phyloP scores from a whole-genome alignment of 257 asterid species.

The Penstemon barbatus region DNA sequence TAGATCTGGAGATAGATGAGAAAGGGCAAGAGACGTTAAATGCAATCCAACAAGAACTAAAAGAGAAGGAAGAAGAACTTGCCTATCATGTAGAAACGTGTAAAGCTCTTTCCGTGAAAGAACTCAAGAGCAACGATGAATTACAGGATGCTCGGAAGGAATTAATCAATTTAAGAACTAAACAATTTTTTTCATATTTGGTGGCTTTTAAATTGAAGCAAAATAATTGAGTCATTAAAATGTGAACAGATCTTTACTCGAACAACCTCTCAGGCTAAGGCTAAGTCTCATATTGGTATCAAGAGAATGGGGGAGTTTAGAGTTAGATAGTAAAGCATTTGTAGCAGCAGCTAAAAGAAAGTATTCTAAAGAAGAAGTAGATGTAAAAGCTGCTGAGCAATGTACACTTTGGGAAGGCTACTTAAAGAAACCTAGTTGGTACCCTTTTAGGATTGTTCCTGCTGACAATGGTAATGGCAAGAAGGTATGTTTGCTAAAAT shows the following conservation, averaged over 20 bases:
- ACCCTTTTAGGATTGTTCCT: conserved; percentile 46
- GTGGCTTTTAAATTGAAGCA: conserved; percentile 5
- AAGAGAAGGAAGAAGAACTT: conserved; percentile 72
- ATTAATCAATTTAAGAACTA: conserved; percentile 56
- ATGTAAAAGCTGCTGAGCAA: conserved; percentile 44
- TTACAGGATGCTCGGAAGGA: conserved; percentile 82
- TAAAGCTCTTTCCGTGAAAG: conserved; percentile 61
- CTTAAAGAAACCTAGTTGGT: conserved; percentile 74
- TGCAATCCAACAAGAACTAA: conserved; percentile 42
- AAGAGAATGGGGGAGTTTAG: conserved; percentile 83
- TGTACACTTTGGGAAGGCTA: conserved; percentile 64
- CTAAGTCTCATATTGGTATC: conserved; percentile 44
- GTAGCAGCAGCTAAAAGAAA: conserved; percentile 58
- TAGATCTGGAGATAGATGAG: conserved; percentile 60
- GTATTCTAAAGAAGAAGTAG: conserved; percentile 41
- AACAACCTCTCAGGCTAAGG: conserved; percentile 1
- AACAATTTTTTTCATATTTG: conserved; percentile 9
- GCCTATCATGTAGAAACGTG: conserved; percentile 46
- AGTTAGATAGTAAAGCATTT: conserved; percentile 54
- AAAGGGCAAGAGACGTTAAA: conserved; percentile 43
- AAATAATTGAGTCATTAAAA: neutral
- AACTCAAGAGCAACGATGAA: conserved; percentile 69
- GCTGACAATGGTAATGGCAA: conserved; percentile 21
- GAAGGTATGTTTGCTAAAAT: conserved; percentile 23
- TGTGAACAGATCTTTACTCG: conserved; percentile 45